Base-by-base conservation (phyloP, 2,329 filamentous ascomycete genomes). In the Rutstroemia sp. region DNA sequence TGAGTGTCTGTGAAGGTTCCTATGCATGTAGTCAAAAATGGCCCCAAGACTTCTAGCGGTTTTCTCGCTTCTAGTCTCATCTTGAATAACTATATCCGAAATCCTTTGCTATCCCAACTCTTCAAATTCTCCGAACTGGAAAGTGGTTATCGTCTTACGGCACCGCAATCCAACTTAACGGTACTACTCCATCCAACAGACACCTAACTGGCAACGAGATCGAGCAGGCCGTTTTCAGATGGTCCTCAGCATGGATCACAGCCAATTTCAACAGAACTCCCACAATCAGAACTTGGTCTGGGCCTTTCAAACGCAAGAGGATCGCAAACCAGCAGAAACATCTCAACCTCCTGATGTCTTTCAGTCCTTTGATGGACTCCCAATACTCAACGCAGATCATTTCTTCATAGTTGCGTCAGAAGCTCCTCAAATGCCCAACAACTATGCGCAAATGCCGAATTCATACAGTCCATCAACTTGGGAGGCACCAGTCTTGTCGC, bases 51-150 rank as follows among this genome's bases (percentile, higher is more conserved):
- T 51, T 17, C 47, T 34, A 56, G 46, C 50, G 53, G 47, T 44
- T 25, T 42, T 51, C 44, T 16, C 19, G 25, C 23, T 48, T 34
- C 30, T 44, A 44, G 34, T 51, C 48, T 60, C 49, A 58, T 58
- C 51, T 63, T 62, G 59, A 65, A 68, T 68, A 68, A 67, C 65
- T 66, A 64, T 59, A 61, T 61, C 58, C 55, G 57, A 56, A 59
- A 55, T 60, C 62, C 66, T 65, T 65, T 67, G 61, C 64, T 65
- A 64, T 62, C 61, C 59, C 61, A 50, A 58, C 58, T 64, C 57
- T 58, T 64, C 64, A 58, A 58, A 66, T 64, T 58, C 60, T 61
- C 67, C 65, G 64, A 64, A 65, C 47, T 65, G 60, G 56, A 57
- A 47, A 56, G 58, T 58, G 56, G 59, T 48, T 59, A 45, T 56